Evolutionary conservation across 106 monocot species (phyloP).

Genomic region (Narthecium ossifragum): DNA sequence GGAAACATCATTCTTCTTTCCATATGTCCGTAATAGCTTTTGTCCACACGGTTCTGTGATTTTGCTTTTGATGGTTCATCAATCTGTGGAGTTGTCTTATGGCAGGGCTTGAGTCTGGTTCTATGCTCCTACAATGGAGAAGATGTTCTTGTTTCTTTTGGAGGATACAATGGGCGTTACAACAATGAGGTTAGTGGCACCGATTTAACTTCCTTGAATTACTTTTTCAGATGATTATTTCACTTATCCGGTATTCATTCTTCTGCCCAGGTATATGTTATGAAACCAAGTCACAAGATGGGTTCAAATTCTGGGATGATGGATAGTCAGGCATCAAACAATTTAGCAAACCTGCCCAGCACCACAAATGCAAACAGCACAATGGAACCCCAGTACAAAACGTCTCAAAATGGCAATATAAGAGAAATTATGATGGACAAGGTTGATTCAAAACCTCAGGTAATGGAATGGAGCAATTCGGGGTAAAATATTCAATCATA

Average conservation of each 20-base stretch:
- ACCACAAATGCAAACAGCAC: no score
- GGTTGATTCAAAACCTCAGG: no score
- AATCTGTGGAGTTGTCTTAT: background rate
- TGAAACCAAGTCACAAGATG: conserved; percentile 64
- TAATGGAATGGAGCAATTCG: no score
- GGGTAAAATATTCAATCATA: no score
- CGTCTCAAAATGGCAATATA: no score
- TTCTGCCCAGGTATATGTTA: conserved; percentile 54
- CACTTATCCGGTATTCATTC: background rate
- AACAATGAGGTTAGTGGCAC: conserved; percentile 65
- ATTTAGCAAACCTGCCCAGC: no score
- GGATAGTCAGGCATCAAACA: conserved; percentile 17
- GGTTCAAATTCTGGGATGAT: conserved; percentile 26
- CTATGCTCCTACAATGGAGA: conserved; percentile 63
- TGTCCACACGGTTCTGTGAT: no score
- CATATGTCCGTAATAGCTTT: no score
- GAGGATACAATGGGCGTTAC: conserved; percentile 93
- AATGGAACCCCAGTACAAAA: no score
- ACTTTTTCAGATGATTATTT: background rate
- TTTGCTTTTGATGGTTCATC: background rate
- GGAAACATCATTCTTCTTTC: no score
- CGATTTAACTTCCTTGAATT: background rate
- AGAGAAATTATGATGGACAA: no score
- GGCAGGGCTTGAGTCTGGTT: conserved; percentile 83
- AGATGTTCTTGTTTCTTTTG: conserved; percentile 88